Evolutionary conservation across 1,284 basidiomycete species (phyloP).

Genomic region (Moniliella sp.): DNA sequence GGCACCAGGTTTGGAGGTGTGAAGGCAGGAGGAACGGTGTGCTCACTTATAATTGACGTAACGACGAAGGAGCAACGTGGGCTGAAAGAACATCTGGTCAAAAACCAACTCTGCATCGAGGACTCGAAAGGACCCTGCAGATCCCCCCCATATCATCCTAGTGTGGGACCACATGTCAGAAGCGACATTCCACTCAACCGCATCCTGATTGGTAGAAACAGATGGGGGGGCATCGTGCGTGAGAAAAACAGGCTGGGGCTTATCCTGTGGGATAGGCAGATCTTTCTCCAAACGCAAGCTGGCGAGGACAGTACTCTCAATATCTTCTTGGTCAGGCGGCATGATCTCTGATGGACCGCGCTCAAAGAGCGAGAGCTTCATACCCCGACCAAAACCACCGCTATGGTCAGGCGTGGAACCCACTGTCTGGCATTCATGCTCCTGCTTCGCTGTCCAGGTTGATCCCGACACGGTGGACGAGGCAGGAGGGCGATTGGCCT

Average conservation of each 20-base stretch:
- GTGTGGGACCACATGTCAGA: constrained; percentile 69
- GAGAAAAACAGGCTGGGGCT: too few species aligned
- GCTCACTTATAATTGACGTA: constrained; percentile 35
- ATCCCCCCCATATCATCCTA: constrained; percentile 66
- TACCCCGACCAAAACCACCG: constrained; percentile 18
- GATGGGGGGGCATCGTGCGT: neutral
- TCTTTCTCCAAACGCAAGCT: neutral
- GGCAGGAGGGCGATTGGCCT: too few species aligned
- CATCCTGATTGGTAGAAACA: neutral
- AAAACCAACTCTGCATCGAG: constrained; percentile 92
- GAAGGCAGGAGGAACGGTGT: constrained; percentile 34
- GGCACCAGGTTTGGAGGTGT: constrained; percentile 1
- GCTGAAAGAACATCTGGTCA: constrained; percentile 69
- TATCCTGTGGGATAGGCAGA: neutral
- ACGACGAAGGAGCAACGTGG: constrained; percentile 62
- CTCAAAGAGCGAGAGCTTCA: neutral
- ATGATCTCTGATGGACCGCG: neutral
- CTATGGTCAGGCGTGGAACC: constrained; percentile 20
- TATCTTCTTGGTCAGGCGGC: neutral
- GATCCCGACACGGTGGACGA: neutral
- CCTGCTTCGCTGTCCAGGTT: neutral
- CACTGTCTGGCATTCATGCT: constrained; percentile 14
- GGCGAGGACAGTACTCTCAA: neutral
- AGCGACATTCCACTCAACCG: constrained; percentile 36
- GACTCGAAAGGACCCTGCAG: constrained; percentile 78